Evolutionary conservation across 177 flowering plant genomes (phyloP).

Genomic region (Vitis hybrid): DNA sequence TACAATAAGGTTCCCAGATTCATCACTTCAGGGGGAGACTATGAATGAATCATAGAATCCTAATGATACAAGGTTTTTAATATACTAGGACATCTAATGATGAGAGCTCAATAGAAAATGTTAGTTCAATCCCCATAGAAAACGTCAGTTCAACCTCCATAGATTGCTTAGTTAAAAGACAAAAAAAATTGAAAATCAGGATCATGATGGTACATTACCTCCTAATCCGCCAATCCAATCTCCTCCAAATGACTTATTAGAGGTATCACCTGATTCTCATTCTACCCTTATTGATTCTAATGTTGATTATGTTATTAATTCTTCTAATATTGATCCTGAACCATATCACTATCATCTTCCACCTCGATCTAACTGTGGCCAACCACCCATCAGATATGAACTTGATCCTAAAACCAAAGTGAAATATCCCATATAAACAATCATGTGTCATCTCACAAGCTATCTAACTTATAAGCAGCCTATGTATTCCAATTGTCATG

Average conservation of each 20-base stretch:
- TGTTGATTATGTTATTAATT: no score
- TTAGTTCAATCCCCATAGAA: no score
- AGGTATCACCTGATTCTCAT: background rate
- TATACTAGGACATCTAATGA: background rate
- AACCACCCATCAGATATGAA: background rate
- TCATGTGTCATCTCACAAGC: background rate
- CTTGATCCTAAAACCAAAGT: background rate
- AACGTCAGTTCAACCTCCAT: no score
- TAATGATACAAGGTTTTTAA: background rate
- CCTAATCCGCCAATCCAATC: conserved; percentile 1
- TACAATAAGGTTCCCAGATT: background rate
- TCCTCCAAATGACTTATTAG: background rate
- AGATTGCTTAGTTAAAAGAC: no score
- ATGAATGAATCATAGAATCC: background rate
- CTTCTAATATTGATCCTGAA: background rate
- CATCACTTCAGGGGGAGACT: conserved; percentile 3
- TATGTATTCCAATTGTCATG: background rate
- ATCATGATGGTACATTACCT: background rate
- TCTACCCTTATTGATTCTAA: background rate
- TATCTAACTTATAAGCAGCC: background rate
- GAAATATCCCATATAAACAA: background rate
- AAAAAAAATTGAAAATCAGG: no score
- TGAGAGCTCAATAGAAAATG: no score
- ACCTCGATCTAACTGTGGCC: background rate
- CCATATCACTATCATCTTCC: background rate